Base-by-base conservation (phyloP, 2,329 filamentous ascomycete species). In the Capronia epimyces region DNA sequence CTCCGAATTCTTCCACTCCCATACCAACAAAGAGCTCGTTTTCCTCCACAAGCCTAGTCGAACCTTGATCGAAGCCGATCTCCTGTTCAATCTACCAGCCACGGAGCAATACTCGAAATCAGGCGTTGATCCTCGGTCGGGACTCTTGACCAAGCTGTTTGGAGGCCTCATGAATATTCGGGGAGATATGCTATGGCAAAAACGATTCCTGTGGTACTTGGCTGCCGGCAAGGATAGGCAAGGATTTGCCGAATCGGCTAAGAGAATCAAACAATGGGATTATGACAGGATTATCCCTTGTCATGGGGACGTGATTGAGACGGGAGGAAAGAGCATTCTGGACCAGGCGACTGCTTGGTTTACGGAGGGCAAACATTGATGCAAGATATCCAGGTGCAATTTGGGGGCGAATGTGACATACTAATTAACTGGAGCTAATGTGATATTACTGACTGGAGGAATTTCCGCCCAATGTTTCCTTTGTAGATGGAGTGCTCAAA, bases 51-150 rank as follows among this genome's bases (percentile, higher is more conserved):
- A 83, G 66, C 89, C 87, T 0, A 83, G 87, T 10, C 74, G 75
- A 50, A 86, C 89, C 0, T 71, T 98, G 39, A 90, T 98, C 64
- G 74, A 95, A 71, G 93, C 89, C 4, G 93, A 98, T 68, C 70
- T 97, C 36, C 66, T 97, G 59, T 97, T 97, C 77, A 97, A 96
- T 67, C 71, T 95, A 27, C 93, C 93, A 0, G 81, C 89, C 0
- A 81, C 73, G 0, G 93, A 98, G 72, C 93, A 97, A 71, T 96
- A 88, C 70, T 79, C 70, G 1, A 78, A 73, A 60, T 71, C 80
- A 0, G 75, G 73, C 7, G 75, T 79, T 2, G 71, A 46, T 16
- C 25, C 59, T 2, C 75, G 67, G 0, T 70, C 75, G n/a, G 83
- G 83, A 0, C 63, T 82, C n/a, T 60, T 80, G 22, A 83, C 80